Evolutionary conservation across 2,329 filamentous ascomycete genomes (phyloP).

Genomic region (Colletotrichum neosansevieriae): DNA sequence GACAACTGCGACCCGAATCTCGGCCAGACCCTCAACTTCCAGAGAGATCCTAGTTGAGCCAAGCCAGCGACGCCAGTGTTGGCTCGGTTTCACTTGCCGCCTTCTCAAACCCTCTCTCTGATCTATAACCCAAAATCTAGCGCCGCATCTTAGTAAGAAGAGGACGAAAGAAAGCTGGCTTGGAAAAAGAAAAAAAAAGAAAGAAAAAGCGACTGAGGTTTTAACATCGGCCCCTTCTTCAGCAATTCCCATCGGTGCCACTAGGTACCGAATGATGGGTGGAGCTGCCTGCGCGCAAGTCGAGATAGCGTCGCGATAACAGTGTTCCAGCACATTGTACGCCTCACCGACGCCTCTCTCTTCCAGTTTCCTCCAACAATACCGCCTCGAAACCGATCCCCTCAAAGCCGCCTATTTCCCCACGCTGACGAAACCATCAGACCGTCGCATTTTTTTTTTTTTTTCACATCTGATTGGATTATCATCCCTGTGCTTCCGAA

Average conservation of each 20-base stretch:
- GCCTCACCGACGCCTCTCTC: constrained; percentile 28
- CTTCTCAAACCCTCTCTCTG: neutral
- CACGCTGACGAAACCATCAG: constrained; percentile 1
- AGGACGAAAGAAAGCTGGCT: neutral
- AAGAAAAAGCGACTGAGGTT: neutral
- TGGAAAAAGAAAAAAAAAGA: neutral
- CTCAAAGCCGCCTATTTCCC: neutral
- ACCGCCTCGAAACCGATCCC: neutral
- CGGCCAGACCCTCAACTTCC: constrained; percentile 10
- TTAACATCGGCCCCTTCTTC: constrained; percentile 8
- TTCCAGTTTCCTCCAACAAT: constrained; percentile 9
- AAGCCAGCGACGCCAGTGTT: neutral
- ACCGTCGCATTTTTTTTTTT: neutral
- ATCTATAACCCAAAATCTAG: constrained; percentile 17
- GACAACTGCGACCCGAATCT: constrained; percentile 16
- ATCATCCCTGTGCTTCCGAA: constrained; percentile 7
- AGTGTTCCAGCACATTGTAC: constrained; percentile 26
- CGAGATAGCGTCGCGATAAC: constrained; percentile 37
- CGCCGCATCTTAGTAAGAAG: constrained; percentile 9
- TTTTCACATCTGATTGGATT: constrained; percentile 13
- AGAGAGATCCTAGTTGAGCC: constrained; percentile 21
- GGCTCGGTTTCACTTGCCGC: neutral
- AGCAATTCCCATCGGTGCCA: constrained; percentile 20
- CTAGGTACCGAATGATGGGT: constrained; percentile 36
- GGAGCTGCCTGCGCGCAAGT: constrained; percentile 34